Evolutionary conservation across 148 eudicot species (phyloP), one percentile per base, ranked within the genome.

Genomic region (Camellia granthamiana): DNA sequence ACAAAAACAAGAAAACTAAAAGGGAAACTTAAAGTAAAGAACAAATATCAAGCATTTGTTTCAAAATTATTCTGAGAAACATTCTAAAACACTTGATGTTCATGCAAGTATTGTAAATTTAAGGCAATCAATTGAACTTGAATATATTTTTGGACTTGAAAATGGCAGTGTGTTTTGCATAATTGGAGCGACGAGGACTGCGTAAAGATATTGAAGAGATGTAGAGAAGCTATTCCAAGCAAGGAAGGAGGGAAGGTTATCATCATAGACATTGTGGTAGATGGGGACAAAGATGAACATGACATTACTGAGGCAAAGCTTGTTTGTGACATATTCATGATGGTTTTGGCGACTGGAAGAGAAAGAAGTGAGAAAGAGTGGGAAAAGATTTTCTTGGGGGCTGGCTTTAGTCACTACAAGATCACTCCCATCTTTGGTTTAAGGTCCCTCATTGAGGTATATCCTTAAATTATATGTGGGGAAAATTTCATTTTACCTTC

Each of bases 311-410:
- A 72, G 51, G 9, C 23, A 15, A 43, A 49, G 51, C 76, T 46
- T 6, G 46, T 72, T 6, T 21, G 49, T 47, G 59, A 49, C 42
- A 46, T 72, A 19, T 3, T 19, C 10, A 72, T 72, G 76, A 72
- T 47, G 76, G 51, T 47, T 72, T 16, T 10, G 18, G 38, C 18
- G 0, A 46, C 13, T 49, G 56, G 58, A 5, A 72, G 51, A 72
- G 60, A 72, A 41, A 72, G 76, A 72, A 51, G 6, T 47, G 58
- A 72, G 76, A 72, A n/a, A 52, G 58, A 72, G 51, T 72, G 76
- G 76, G 76, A 49, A 21, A 49, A 52, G 51, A 56, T 51, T 56
- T 72, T 49, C 38, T 3, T 49, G 41, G 59, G 51, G 7, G 76
- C 76, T 51, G 76, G 58, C 18, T 72, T 72, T 72, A 16, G 58